Evolutionary conservation across 1,284 basidiomycete species (phyloP).

Genomic region (Ceratobasidium sp.): DNA sequence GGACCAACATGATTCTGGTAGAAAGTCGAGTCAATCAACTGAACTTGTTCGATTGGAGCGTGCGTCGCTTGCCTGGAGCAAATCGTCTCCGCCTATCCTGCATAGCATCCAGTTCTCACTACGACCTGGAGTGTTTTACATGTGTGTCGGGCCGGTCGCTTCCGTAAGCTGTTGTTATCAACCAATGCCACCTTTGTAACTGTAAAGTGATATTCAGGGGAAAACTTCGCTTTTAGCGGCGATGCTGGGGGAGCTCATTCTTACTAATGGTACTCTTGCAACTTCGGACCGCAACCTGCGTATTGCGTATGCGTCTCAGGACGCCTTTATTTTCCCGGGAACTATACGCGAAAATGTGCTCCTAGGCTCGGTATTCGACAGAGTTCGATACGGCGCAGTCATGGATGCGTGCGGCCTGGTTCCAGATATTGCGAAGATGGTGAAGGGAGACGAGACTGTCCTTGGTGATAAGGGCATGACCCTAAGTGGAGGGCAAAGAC

Average conservation of each 20-base stretch:
- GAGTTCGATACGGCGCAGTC: slow-evolving; percentile 45
- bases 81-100: slow-evolving; percentile 18
- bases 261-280: slow-evolving; percentile 2
- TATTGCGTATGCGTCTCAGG: slow-evolving; percentile 47
- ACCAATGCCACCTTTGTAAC: not conserved
- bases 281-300: slow-evolving; percentile 5
- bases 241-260: slow-evolving; percentile 38
- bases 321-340: slow-evolving; percentile 46
- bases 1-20: not conserved
- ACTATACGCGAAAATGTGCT: slow-evolving; percentile 46
- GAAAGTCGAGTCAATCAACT: not conserved
- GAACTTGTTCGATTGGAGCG: not conserved
- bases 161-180: slow-evolving; percentile 41
- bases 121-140: slow-evolving; percentile 40
- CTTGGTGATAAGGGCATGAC: slow-evolving; percentile 43
- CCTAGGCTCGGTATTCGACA: slow-evolving; percentile 40
- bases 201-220: slow-evolving; percentile 15
- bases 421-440: slow-evolving; percentile 34
- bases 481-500: slow-evolving; percentile 47
- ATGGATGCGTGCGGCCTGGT: slow-evolving; percentile 45
- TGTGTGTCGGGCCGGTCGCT: slow-evolving; percentile 46
- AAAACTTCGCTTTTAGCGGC: slow-evolving; percentile 39
- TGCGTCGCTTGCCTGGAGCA: slow-evolving; percentile 36
- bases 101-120: slow-evolving; percentile 40
- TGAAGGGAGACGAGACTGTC: slow-evolving; percentile 40